Base-by-base conservation (phyloP, 2,329 filamentous ascomycete species). In the Neonectria neomacrospora region DNA sequence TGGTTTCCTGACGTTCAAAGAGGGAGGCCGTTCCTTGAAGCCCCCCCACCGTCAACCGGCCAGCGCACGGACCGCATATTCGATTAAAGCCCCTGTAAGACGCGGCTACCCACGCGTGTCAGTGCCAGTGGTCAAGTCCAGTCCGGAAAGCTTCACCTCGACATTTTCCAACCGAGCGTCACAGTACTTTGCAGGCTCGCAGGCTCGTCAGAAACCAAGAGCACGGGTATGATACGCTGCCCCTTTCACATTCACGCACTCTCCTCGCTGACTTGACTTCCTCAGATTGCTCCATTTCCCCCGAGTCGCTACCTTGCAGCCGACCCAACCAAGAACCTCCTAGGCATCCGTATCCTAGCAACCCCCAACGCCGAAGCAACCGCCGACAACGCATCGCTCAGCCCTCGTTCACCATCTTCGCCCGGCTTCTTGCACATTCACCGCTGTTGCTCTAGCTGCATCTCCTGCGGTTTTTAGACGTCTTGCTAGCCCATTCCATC, bases 41-140 rank as follows among this genome's bases (percentile, higher is more conserved):
- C 20, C 16, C 20, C 59, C 45, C 59, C 60, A 61, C 58, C 30
- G 67, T 58, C 66, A 54, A 52, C 53, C 30, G 56, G 54, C 44
- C 39, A 55, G 58, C n/a, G 58, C 61, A 52, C 62, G 58, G 42
- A 50, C 71, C 71, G 61, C 59, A 23, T 55, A 47, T 48, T 45
- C 63, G 61, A 73, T 73, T 73, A 69, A 73, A 72, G 37, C 57
- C 71, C 71, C 69, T 73, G 71, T 59, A 68, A 65, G 55, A 69
- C 69, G 66, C 69, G 63, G 69, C 67, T 61, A 61, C 51, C 56
- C 57, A 53, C 57, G 65, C 70, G 70, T 67, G 63, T 69, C 64
- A 54, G 44, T 39, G 58, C 68, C 63, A 52, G 44, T 51, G 53
- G 54, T 63, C 48, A 41, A 50, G 32, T 63, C 48, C 44, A 50